phyloP scores from a whole-genome alignment of 352 stramenopile species.

The Ophiocytium majus region DNA sequence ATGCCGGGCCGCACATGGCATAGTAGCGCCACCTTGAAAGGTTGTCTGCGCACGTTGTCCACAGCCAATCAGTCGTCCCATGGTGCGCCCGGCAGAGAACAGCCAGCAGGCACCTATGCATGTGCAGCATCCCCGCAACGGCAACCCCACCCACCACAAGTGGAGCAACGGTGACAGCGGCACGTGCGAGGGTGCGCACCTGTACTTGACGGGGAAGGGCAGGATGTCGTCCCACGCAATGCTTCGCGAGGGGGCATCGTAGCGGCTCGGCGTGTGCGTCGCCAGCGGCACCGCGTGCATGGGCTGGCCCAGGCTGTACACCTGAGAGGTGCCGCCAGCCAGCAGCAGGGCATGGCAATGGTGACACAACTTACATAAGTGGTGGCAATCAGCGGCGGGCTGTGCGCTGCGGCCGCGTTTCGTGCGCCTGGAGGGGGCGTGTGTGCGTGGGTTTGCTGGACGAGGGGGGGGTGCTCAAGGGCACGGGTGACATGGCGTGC shows the following conservation, averaged over 20 bases:
- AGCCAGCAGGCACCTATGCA: no score
- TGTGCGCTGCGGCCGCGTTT: not conserved
- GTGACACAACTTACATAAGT: not conserved
- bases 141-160: no score
- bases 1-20: no score
- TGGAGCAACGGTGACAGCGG: conserved; percentile 21
- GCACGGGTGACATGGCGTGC: not conserved
- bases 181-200: conserved; percentile 26
- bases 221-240: conserved; percentile 52
- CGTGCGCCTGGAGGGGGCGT: not conserved
- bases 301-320: conserved; percentile 44
- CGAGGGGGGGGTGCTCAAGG: not conserved
- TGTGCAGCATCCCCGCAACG: no score
- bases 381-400: not conserved
- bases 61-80: no score
- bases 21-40: no score
- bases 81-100: no score
- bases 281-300: conserved; percentile 47
- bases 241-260: conserved; percentile 32
- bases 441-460: not conserved
- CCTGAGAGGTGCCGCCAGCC: conserved; percentile 24
- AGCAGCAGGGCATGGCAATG: not conserved
- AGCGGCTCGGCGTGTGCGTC: conserved; percentile 45
- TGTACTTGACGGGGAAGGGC: conserved; percentile 47
- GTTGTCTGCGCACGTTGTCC: no score